phyloP scores from a whole-genome alignment of 1,284 basidiomycete genomes.

The Singerocomus rubriflavus region DNA sequence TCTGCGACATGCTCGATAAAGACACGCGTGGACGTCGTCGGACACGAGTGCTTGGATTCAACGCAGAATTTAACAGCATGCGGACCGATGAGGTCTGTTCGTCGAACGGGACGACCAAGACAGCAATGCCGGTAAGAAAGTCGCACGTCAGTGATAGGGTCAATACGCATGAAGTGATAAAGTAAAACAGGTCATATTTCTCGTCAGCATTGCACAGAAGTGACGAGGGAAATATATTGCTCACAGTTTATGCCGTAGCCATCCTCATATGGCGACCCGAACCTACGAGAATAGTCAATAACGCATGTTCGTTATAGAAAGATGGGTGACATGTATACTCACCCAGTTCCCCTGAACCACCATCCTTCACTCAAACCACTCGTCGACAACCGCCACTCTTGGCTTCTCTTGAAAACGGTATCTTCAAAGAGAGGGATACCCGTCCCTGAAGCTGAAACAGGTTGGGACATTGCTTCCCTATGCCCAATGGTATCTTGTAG shows the following conservation, averaged over 20 bases:
- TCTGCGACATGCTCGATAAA: constrained; percentile 71
- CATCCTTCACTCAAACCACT: constrained; percentile 87
- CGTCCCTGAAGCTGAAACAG: constrained; percentile 24
- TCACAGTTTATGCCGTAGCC: constrained; percentile 92
- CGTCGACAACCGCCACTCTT: constrained; percentile 90
- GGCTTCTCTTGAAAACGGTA: constrained; percentile 71
- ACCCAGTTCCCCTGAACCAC: constrained; percentile 89
- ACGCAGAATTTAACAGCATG: constrained; percentile 91
- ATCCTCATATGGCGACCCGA: constrained; percentile 76
- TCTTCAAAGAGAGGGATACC: constrained; percentile 68
- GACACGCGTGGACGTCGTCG: constrained; percentile 65
- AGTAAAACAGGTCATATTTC: neutral
- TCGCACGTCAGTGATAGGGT: neutral
- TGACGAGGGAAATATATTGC: constrained; percentile 29
- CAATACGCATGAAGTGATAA: neutral
- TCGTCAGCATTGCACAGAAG: neutral
- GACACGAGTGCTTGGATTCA: constrained; percentile 81
- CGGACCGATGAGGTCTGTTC: constrained; percentile 77
- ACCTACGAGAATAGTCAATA: constrained; percentile 41
- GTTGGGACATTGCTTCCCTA: neutral
- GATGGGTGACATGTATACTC: constrained; percentile 24
- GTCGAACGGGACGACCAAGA: neutral
- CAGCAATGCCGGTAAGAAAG: neutral
- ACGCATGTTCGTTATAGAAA: neutral
- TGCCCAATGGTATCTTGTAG: constrained; percentile 29